These are phyloP conservation scores for Paraleonurus japonicus DNA, from an alignment of 257 asterid species.

Conservation along the genomic window DNA sequence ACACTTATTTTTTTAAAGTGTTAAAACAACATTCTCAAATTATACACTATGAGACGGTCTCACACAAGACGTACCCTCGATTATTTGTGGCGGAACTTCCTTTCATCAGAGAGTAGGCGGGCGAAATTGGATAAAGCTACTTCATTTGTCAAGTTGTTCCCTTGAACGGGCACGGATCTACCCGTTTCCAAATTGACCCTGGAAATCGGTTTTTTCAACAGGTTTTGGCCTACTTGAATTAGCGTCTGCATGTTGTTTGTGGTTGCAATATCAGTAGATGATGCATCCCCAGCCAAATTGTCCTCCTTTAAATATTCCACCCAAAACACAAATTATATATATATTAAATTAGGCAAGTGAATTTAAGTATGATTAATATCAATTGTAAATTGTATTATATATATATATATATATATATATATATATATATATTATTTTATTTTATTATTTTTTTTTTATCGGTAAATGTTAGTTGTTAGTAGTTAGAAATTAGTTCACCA, in stretches of 20 bases:
- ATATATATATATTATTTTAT: no score
- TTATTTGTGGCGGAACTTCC: conserved; percentile 9
- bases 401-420: no score
- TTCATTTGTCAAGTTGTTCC: conserved; percentile 55
- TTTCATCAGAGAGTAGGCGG: conserved; percentile 9
- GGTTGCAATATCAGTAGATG: conserved; percentile 50
- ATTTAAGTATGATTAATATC: no score
- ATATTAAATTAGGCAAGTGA: no score
- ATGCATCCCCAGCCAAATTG: conserved; percentile 43
- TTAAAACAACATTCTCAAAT: no score
- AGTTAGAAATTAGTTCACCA: no score
- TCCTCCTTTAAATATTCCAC: conserved; percentile 36
- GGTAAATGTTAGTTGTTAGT: no score
- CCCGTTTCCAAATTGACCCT: conserved; percentile 69
- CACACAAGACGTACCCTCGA: no score
- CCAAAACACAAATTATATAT: background rate
- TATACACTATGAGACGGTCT: no score
- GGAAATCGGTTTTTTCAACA: conserved; percentile 53
- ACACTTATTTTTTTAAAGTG: no score
- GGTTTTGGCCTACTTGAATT: conserved; percentile 38
- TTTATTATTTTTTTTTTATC: no score
- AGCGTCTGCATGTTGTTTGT: conserved; percentile 44
- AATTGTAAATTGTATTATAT: no score
- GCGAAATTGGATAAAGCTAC: conserved; percentile 37
- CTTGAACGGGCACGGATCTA: conserved; percentile 35